Evolutionary conservation across 1,284 basidiomycete species (phyloP), one percentile per base, ranked within the genome.

Genomic region (Fomitopsis schrenkii): DNA sequence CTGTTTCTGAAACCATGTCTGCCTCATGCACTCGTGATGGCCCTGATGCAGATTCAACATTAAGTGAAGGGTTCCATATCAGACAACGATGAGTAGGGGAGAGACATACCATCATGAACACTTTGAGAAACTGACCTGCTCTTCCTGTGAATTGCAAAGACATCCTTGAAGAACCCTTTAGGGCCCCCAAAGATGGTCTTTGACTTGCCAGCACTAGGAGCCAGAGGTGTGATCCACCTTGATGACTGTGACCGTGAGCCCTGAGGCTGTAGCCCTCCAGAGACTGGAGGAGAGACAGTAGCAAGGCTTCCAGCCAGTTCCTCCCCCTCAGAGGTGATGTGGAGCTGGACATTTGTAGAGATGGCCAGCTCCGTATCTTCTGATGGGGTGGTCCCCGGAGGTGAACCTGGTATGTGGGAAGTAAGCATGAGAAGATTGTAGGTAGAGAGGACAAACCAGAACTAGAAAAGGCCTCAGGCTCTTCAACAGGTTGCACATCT

Each of bases 111-210:
- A 40, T 19, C 42, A 15, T 10, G 35, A 14, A 46, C 17, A 6
- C 14, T 30, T 9, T 46, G 41, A 5, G 57, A 59, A 2, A 35
- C 12, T 22, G 61, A 57, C 8, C 59, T 59, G 14, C 52, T 60
- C 54, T 56, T 63, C 36, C 30, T 59, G 26, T 42, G 56, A 42
- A 30, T 33, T 22, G 58, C 53, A 56, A 60, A 63, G 2, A 64
- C 64, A n/a, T 45, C 42, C 26, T 61, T 62, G 59, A 69, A 69
- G 48, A 69, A 69, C 0, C 68, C 68, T 17, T 58, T 55, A 1
- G 59, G 44, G 1, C 65, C 66, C 5, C 62, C 62, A 40, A 61
- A 67, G 28, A 67, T 36, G 53, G 44, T 40, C 48, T 38, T 36
- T 6, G 56, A 45, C 22, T 38, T 46, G 7, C 44, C 55, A 30